Conservation (phyloP, 345 rosid species). For the Citrus inodora region DNA sequence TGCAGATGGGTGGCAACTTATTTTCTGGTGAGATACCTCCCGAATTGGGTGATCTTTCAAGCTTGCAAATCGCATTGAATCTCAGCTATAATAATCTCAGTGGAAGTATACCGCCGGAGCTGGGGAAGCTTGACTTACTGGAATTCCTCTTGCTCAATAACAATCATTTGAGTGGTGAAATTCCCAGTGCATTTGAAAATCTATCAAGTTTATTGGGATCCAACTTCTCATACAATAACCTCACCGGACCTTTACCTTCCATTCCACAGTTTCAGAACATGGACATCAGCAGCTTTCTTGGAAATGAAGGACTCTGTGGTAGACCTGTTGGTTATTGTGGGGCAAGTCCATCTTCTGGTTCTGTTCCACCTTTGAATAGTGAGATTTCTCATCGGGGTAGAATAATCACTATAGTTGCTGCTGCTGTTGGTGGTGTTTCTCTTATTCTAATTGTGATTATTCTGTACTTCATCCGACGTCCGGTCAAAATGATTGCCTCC, state of each 20-base stretch:
- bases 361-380: conserved; percentile 24
- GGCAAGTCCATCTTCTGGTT: conserved; percentile 31
- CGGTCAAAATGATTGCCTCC: conserved; percentile 38
- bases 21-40: conserved; percentile 73
- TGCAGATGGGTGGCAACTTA: conserved; percentile 91
- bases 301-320: conserved; percentile 84
- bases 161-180: conserved; percentile 74
- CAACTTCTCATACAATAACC: conserved; percentile 89
- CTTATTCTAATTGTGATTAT: conserved; percentile 62
- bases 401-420: conserved; percentile 52
- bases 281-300: conserved; percentile 54
- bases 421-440: conserved; percentile 70
- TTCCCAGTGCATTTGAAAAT: conserved; percentile 61
- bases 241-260: conserved; percentile 68
- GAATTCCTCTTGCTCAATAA: conserved; percentile 69
- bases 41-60: conserved; percentile 70
- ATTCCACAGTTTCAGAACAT: conserved; percentile 54
- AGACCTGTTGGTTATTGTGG: conserved; percentile 53
- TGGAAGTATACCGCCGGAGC: conserved; percentile 71
- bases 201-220: conserved; percentile 76
- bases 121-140: conserved; percentile 66
- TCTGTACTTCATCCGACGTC: conserved; percentile 58
- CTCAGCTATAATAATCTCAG: conserved; percentile 72
- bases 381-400: conserved; percentile 40
- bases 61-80: conserved; percentile 93